phyloP scores from a whole-genome alignment of 148 eudicot species.

The Chenopodium berlandieri region DNA sequence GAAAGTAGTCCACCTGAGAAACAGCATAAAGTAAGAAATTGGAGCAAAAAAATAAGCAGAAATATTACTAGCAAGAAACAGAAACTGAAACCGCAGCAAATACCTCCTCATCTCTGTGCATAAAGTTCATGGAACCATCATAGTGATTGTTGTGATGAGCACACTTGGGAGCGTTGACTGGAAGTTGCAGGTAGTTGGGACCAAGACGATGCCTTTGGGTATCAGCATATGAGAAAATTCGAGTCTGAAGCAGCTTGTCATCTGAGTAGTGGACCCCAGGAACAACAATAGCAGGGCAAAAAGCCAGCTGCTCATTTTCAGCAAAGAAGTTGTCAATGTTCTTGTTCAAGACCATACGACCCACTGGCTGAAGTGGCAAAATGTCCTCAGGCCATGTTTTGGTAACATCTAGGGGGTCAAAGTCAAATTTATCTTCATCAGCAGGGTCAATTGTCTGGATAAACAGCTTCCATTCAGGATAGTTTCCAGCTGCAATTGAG shows the following conservation, averaged over 20 bases:
- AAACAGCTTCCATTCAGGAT: slow-evolving; percentile 91
- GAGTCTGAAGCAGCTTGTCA: slow-evolving; percentile 85
- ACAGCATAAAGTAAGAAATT: slow-evolving; percentile 21
- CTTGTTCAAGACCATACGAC: slow-evolving; percentile 88
- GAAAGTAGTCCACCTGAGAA: slow-evolving; percentile 82
- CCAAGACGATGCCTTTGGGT: slow-evolving; percentile 98
- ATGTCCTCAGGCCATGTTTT: slow-evolving; percentile 96
- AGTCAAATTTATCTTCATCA: slow-evolving; percentile 85
- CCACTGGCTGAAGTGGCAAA: slow-evolving; percentile 87
- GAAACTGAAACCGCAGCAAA: neutral
- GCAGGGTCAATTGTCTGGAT: slow-evolving; percentile 84
- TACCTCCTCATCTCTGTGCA: slow-evolving; percentile 99
- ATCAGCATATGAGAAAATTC: slow-evolving; percentile 84
- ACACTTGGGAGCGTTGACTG: slow-evolving; percentile 86
- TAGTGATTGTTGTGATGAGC: slow-evolving; percentile 94
- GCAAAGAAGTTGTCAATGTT: slow-evolving; percentile 93
- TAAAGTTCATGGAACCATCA: slow-evolving; percentile 90
- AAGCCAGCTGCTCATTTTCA: slow-evolving; percentile 89
- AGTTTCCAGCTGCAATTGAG: slow-evolving; percentile 91
- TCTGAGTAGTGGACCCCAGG: slow-evolving; percentile 88
- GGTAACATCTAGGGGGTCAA: slow-evolving; percentile 90
- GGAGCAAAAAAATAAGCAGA: neutral
- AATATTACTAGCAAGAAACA: neutral
- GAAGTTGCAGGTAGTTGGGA: slow-evolving; percentile 89
- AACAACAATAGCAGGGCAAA: slow-evolving; percentile 76